A percentile compares a stretch with the other conserved stretches of the same genome.
Evolutionary conservation across 139 green algal genomes (phyloP).

Genomic region (Chlorella sp.): DNA sequence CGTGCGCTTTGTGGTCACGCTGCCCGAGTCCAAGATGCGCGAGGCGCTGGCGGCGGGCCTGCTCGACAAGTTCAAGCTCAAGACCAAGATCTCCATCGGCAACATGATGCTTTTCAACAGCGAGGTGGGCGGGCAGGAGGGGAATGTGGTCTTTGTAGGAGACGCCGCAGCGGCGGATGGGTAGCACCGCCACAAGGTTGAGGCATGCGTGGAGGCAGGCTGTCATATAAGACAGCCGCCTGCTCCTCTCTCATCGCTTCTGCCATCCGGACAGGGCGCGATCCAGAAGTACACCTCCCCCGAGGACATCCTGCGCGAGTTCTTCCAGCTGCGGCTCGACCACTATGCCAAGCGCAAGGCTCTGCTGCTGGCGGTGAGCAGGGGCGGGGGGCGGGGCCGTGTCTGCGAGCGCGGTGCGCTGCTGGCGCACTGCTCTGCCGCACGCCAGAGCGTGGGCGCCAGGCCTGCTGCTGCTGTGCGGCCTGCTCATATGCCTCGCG

Average conservation of each 20-base stretch:
- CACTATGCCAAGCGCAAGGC: constrained; percentile 85
- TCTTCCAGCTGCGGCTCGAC: constrained; percentile 86
- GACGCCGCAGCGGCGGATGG: too few species aligned
- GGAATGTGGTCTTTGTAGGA: too few species aligned
- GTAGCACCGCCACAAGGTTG: too few species aligned
- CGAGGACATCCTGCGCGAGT: constrained; percentile 90
- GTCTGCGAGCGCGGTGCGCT: not conserved
- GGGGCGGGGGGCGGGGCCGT: not conserved
- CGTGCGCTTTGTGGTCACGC: constrained; percentile 89
- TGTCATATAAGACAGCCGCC: too few species aligned
- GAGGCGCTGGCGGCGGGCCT: constrained; percentile 63
- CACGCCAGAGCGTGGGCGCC: not conserved
- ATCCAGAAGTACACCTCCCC: constrained; percentile 92
- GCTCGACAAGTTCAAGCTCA: constrained; percentile 92
- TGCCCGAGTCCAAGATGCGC: constrained; percentile 70
- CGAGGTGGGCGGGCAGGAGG: too few species aligned
- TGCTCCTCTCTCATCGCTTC: too few species aligned
- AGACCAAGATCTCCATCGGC: constrained; percentile 75
- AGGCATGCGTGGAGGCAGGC: too few species aligned
- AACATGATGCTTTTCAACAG: constrained; percentile 99
- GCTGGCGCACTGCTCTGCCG: not conserved
- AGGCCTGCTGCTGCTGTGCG: not conserved
- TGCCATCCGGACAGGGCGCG: too few species aligned
- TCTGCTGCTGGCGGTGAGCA: constrained; percentile 60
- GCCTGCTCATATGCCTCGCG: not conserved